Conservation (phyloP, 192 early-diverging fungal genomes). For the Pilobolus umbonatus region DNA sequence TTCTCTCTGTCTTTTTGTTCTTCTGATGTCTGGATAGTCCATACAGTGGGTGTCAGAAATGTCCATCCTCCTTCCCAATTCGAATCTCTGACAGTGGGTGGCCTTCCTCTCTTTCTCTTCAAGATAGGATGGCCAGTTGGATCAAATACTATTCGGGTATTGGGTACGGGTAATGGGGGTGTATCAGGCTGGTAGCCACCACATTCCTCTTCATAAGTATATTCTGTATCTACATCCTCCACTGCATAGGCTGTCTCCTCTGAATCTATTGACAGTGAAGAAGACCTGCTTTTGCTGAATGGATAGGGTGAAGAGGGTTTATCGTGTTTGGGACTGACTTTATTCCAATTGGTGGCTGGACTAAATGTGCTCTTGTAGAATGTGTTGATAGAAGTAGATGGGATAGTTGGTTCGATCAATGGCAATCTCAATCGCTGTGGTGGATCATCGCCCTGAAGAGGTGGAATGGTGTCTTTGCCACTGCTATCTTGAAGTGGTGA, state of each 20-base stretch:
- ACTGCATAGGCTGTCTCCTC: background rate
- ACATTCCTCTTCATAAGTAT: no score
- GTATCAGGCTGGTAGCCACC: background rate
- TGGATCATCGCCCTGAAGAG: conserved; percentile 26
- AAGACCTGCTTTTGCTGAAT: background rate
- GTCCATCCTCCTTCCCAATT: conserved; percentile 22
- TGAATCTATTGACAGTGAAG: background rate
- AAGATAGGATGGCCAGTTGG: conserved; percentile 13
- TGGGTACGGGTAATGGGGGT: background rate
- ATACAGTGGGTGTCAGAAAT: conserved; percentile 29
- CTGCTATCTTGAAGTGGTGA: background rate
- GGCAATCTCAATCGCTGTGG: conserved; percentile 11
- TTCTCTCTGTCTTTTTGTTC: background rate
- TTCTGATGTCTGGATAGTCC: conserved; percentile 12
- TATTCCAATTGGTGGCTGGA: background rate
- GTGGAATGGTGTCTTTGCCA: conserved; percentile 1
- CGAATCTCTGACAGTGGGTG: conserved; percentile 6
- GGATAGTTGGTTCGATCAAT: background rate
- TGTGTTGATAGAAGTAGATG: no score
- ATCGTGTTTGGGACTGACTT: background rate
- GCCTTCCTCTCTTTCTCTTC: conserved; percentile 21
- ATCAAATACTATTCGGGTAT: conserved; percentile 17
- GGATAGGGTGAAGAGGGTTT: background rate
- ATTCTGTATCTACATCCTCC: background rate
- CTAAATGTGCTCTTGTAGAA: background rate